Evolutionary conservation across 306 rosid genomes (phyloP).

Genomic region (Chamaecrista fasciculata): DNA sequence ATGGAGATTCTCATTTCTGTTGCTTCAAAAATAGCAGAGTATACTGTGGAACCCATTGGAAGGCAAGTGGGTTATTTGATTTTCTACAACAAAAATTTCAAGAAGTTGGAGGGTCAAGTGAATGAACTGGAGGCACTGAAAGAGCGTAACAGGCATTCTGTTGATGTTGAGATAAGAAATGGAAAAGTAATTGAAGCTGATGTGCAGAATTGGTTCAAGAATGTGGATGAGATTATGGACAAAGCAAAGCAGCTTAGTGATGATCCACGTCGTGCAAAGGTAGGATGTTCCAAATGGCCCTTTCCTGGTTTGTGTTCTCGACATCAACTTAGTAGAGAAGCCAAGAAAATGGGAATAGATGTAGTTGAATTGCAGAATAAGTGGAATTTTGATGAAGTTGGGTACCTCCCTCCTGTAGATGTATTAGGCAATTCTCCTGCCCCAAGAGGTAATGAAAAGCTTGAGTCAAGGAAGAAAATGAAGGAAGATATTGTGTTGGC

Average conservation of each 20-base stretch:
- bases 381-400: neutral
- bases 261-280: no score
- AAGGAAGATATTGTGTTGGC: neutral
- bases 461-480: neutral
- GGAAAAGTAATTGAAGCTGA: neutral
- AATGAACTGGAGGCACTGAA: neutral
- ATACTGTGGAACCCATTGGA: no score
- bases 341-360: neutral
- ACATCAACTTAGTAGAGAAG: neutral
- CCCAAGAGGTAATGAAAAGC: neutral
- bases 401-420: neutral
- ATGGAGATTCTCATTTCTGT: no score
- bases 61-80: no score
- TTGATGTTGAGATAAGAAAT: neutral
- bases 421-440: neutral
- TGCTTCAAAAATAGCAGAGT: no score
- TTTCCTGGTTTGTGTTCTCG: slow-evolving; percentile 1
- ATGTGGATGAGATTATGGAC: neutral
- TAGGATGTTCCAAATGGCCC: neutral
- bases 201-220: neutral
- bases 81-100: no score
- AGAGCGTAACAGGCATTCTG: neutral
- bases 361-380: neutral
- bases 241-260: neutral
- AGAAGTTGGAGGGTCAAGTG: no score